phyloP scores from a whole-genome alignment of 1,284 basidiomycete genomes.

The Sutorius eximius region DNA sequence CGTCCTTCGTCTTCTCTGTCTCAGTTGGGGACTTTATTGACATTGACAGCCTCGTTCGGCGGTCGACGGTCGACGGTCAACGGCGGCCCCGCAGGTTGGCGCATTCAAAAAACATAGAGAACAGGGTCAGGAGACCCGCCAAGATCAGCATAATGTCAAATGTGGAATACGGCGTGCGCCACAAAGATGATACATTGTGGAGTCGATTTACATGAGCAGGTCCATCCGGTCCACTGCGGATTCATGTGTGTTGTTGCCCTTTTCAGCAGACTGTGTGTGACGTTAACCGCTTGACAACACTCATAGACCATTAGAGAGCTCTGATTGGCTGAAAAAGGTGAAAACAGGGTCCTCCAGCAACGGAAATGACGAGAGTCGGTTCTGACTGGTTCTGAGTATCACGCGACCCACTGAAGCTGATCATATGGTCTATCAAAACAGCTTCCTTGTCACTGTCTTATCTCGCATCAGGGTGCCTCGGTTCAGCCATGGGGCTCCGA shows the following conservation, averaged over 20 bases:
- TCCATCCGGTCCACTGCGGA: background rate
- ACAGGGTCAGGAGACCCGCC: background rate
- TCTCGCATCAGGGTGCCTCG: background rate
- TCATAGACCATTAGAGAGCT: too few relatives aligned
- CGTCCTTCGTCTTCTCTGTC: background rate
- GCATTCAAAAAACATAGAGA: background rate
- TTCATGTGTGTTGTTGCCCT: background rate
- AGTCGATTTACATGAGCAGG: background rate
- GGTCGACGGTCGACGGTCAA: background rate
- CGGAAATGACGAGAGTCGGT: too few relatives aligned
- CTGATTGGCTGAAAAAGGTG: too few relatives aligned
- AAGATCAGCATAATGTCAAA: background rate
- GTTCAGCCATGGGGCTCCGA: background rate
- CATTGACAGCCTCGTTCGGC: background rate
- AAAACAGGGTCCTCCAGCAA: too few relatives aligned
- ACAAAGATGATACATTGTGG: background rate
- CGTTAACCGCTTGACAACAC: too few relatives aligned
- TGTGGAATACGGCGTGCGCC: background rate
- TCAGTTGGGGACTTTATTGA: background rate
- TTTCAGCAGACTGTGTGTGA: too few relatives aligned
- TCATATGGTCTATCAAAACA: background rate
- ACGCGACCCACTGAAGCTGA: too few relatives aligned
- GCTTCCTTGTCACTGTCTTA: background rate
- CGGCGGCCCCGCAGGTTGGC: background rate
- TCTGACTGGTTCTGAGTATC: too few relatives aligned